Percentiles rank a stretch among this genome's conserved stretches.
Conservation (phyloP, 768 basidiomycete genomes). For the Suillus spraguei region DNA sequence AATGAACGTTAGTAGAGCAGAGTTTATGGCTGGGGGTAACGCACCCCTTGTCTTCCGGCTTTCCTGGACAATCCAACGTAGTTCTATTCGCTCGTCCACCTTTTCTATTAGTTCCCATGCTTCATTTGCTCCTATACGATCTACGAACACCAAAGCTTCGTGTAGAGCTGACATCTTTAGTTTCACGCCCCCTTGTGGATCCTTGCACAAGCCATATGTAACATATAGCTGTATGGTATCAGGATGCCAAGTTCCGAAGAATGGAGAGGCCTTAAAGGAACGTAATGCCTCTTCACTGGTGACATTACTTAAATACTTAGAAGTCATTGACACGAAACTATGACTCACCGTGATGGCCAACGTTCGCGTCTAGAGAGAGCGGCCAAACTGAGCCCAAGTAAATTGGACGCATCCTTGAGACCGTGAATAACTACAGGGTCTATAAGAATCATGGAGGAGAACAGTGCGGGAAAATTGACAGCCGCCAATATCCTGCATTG, state of each 20-base stretch:
- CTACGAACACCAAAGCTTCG: conserved; percentile 65
- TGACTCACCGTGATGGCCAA: conserved; percentile 63
- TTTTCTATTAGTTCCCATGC: conserved; percentile 29
- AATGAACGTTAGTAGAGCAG: not conserved
- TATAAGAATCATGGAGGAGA: conserved; percentile 70
- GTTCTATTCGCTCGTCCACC: conserved; percentile 28
- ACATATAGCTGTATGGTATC: conserved; percentile 61
- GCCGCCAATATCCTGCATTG: conserved; percentile 62
- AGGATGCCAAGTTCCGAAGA: conserved; percentile 75
- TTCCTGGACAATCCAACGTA: conserved; percentile 33
- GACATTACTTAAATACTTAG: not conserved
- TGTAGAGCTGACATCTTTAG: conserved; percentile 70
- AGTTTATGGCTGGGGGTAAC: not conserved
- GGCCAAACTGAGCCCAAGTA: conserved; percentile 19
- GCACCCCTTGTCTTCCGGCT: conserved; percentile 16
- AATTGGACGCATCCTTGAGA: not conserved
- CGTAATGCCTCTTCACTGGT: conserved; percentile 61
- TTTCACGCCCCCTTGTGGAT: conserved; percentile 40
- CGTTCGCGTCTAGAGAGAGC: conserved; percentile 56
- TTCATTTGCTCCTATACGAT: conserved; percentile 32
- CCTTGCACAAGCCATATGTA: conserved; percentile 50
- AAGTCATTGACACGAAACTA: not conserved
- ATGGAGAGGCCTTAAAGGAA: conserved; percentile 53
- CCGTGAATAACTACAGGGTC: conserved; percentile 70
- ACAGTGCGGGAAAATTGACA: conserved; percentile 61